Conservation (phyloP, 1,139 yeast genomes). For the Magnusiomyces suaveolens region DNA sequence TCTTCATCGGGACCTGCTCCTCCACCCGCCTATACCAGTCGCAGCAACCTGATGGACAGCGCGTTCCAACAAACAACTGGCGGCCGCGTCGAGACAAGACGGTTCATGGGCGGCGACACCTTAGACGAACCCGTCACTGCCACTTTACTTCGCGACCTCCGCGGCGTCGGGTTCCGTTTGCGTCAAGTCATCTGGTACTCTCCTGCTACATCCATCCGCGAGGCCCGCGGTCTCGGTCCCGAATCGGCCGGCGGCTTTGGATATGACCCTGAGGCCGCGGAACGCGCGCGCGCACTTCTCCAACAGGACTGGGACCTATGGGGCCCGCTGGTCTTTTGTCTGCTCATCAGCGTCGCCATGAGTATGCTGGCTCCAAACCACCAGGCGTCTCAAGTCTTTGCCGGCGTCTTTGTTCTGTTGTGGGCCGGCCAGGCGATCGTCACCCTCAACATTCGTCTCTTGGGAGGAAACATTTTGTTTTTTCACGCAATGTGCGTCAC, state of each 20-base stretch:
- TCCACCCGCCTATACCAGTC: conserved; percentile 15
- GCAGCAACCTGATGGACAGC: conserved; percentile 6
- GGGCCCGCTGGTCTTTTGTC: conserved; percentile 77
- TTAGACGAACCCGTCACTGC: conserved; percentile 70
- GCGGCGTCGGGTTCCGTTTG: conserved; percentile 55
- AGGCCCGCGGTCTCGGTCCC: conserved; percentile 11
- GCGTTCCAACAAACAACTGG: conserved; percentile 24
- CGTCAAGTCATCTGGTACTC: conserved; percentile 66
- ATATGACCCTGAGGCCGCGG: conserved; percentile 12
- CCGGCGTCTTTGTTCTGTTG: conserved; percentile 51
- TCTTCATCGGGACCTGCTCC: conserved; percentile 1
- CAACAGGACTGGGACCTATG: conserved; percentile 33
- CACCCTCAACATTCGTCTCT: conserved; percentile 59
- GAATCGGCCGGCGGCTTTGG: conserved; percentile 14
- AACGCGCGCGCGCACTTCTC: neutral
- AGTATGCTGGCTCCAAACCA: conserved; percentile 36
- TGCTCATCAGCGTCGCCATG: conserved; percentile 48
- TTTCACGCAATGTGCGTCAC: conserved; percentile 74
- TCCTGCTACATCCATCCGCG: conserved; percentile 14
- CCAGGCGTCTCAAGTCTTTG: conserved; percentile 42
- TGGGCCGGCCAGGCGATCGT: conserved; percentile 50
- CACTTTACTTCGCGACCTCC: conserved; percentile 59
- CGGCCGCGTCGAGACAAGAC: conserved; percentile 56
- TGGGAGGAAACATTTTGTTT: conserved; percentile 64
- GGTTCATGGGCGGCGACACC: conserved; percentile 76